These are phyloP conservation scores for Climacium dendroides DNA, from an alignment of 225 moss, liverwort and hornwort species.

Conservation along the genomic window DNA sequence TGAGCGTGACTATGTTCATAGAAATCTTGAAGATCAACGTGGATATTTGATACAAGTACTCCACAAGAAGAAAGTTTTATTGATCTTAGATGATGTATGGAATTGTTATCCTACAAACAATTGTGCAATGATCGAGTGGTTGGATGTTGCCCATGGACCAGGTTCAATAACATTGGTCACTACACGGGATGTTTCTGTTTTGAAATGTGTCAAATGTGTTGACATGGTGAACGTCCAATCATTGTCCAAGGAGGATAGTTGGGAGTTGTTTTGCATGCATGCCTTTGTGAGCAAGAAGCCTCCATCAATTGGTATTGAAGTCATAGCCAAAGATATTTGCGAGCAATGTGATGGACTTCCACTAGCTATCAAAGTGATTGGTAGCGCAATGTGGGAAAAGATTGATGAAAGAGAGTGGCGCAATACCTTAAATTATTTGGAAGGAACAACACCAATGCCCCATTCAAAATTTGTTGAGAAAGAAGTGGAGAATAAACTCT, in stretches of 20 bases:
- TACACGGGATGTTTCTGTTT: background rate
- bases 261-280: no score
- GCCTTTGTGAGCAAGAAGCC: no score
- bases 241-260: background rate
- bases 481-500: no score
- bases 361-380: no score
- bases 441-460: no score
- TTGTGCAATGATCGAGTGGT: background rate
- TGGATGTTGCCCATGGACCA: background rate
- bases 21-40: background rate
- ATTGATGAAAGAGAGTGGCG: no score
- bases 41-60: background rate
- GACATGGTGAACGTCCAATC: background rate
- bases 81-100: background rate
- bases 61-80: background rate
- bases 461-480: no score
- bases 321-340: no score
- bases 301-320: no score
- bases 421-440: no score
- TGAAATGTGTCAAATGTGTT: background rate
- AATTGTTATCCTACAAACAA: rapidly evolving
- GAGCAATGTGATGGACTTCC: no score
- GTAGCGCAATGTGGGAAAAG: no score
- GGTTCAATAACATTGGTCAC: background rate
- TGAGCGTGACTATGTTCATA: background rate